Base-by-base conservation (phyloP, 2,329 filamentous ascomycete species). In the Clonostachys sp. region DNA sequence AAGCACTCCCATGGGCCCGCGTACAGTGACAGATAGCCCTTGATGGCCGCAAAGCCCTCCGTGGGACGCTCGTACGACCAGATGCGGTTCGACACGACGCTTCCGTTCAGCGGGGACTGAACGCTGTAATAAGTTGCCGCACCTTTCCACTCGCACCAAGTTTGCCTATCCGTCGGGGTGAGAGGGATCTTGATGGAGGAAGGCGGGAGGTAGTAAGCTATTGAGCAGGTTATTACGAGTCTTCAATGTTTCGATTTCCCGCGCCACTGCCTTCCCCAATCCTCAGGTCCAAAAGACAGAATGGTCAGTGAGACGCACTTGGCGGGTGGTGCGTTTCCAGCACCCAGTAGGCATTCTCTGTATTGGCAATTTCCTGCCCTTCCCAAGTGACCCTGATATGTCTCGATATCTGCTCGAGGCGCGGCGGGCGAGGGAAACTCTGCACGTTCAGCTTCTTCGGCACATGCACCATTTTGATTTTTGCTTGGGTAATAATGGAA, bases 121-220 rank as follows among this genome's bases (percentile, higher is more conserved):
- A 79, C 61, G 48, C 71, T 65, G 62, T 79, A 81, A 59, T 84
- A 84, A 3, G 77, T 81, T 12, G 81, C 80, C 30, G 61, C 59
- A 39, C 80, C 80, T 60, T 83, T 84, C 77, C 78, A 84, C 60
- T 83, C 80, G 62, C 78, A 84, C 52, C 72, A 77, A 5, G 75
- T 66, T 17, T 52, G 57, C 18, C 70, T 70, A 3, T 65, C 59
- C 5, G 75, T 78, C 41, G 65, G 68, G 30, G 60, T 66, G 40
- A 83, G 60, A 5, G 72, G 66, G 12, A 78, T 54, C 17, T 68
- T 68, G 48, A 83, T 55, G 12, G 72, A 67, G 3, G 70, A 68
- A 2, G 68, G 72, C 2, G 81, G 79, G 5, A 85, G 65, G 57
- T 84, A 84, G 61, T 84, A 84, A 30, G 80, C 75, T 79, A 51